Base-by-base conservation (phyloP, 768 basidiomycete genomes). In the Lactifluus piperatus region DNA sequence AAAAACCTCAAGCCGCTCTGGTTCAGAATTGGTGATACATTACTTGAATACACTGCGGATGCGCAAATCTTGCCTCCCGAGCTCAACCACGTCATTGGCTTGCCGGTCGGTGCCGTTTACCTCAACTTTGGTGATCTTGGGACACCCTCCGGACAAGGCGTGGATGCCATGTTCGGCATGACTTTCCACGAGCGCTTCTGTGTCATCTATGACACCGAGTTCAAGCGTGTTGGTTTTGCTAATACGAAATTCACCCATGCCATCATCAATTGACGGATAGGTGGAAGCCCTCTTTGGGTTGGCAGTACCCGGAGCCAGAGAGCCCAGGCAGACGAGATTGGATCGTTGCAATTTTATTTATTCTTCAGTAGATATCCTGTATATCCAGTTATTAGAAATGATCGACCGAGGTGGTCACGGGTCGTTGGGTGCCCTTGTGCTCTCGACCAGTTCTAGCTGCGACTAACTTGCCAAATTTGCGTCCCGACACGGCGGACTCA, bases 11-110 rank as follows among this genome's bases (percentile, higher is more conserved):
- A 70, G 63, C 64, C 62, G 58, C 64, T 74, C 54, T 66, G 66
- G 69, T 72, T 73, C 66, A 63, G 51, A 32, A 68, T 70, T 43
- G 68, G 67, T 45, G 68, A 66, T 47, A 67, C 64, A 16, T 45
- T 71, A 20, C 79, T 73, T 56, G 69, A 74, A 57, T 69, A 78
- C 52, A 77, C 71, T 4, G 67, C 77, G 14, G 69, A 71, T 54
- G 71, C 64, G 13, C 71, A 71, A 51, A 70, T 71, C 55, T 69
- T 59, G 59, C 69, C 70, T 10, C 69, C 67, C 41, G 46, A 62
- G 13, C 68, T 73, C 7, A 73, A 74, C 62, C 57, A 55, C 14
- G 54, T 52, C 6, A 65, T 74, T 18, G 73, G 71, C 26, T 71
- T 71, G 13, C 48, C 27, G 1, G 7, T 51, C 5, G 62, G 63